phyloP scores from a whole-genome alignment of 768 basidiomycete species.

The Suillus tomentosus region DNA sequence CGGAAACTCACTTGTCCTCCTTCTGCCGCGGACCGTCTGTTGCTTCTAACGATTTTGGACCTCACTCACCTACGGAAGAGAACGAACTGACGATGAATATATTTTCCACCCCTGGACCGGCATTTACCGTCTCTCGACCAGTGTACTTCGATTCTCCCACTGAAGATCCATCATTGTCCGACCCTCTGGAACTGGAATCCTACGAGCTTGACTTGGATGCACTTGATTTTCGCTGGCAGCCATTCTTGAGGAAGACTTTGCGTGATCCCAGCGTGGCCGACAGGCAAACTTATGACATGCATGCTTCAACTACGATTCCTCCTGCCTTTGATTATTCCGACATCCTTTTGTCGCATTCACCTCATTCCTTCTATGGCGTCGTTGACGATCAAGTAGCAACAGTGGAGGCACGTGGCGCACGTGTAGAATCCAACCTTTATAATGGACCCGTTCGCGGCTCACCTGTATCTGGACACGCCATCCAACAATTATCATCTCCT shows the following conservation, averaged over 20 bases:
- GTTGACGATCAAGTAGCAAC: background rate
- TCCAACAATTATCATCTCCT: background rate
- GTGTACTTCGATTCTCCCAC: slow-evolving; percentile 55
- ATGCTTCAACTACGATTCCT: background rate
- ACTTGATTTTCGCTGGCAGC: slow-evolving; percentile 59
- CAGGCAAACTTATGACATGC: background rate
- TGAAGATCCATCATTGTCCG: slow-evolving; percentile 47
- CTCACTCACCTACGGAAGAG: background rate
- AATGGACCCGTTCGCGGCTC: background rate
- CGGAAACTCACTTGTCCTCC: background rate
- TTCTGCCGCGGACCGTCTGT: background rate
- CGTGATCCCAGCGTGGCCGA: background rate
- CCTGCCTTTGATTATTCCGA: background rate
- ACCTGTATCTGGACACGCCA: slow-evolving; percentile 2
- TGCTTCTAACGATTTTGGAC: background rate
- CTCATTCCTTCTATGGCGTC: background rate
- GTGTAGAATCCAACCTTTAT: background rate
- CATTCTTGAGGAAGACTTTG: slow-evolving; percentile 40
- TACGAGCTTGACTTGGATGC: slow-evolving; percentile 41
- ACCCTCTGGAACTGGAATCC: slow-evolving; percentile 37
- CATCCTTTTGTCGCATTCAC: background rate
- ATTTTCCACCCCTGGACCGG: slow-evolving; percentile 55
- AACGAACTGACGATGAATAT: slow-evolving; percentile 18
- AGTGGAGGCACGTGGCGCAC: background rate
- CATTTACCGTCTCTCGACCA: slow-evolving; percentile 30